Conservation (phyloP, 108 stramenopile species). For the Skeletonema potamos region DNA sequence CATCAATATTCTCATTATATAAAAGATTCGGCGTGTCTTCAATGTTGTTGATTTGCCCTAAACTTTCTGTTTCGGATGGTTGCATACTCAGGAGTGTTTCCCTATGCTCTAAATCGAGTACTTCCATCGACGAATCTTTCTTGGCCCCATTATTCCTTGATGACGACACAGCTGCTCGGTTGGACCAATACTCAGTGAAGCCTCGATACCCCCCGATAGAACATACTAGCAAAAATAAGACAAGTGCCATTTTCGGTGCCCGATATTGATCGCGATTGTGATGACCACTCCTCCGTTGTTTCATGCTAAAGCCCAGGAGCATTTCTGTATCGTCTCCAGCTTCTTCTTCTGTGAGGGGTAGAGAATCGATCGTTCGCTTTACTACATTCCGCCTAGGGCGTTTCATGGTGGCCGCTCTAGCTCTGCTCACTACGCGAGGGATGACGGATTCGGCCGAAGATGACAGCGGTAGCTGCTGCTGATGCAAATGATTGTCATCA, state of each 20-base stretch:
- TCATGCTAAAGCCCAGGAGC: neutral
- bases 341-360: neutral
- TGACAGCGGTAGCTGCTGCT: neutral
- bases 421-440: neutral
- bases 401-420: constrained; percentile 2
- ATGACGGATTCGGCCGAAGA: neutral
- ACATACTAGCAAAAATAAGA: constrained; percentile 19
- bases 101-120: neutral
- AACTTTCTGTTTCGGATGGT: neutral
- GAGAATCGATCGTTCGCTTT: constrained; percentile 6
- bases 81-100: neutral
- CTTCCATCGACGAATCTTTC: neutral
- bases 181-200: constrained; percentile 24
- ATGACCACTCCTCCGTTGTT: neutral
- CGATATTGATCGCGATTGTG: constrained; percentile 9
- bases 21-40: constrained; percentile 9
- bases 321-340: constrained; percentile 26
- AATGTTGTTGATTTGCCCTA: neutral
- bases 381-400: constrained; percentile 27
- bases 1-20: constrained; percentile 6
- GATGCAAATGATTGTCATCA: neutral
- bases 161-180: neutral
- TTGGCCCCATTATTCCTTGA: neutral
- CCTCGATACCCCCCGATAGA: constrained; percentile 31
- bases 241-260: constrained; percentile 28